These are phyloP conservation scores for Pichia sp. DNA, from an alignment of 1,139 yeast genomes.

Conservation along the genomic window DNA sequence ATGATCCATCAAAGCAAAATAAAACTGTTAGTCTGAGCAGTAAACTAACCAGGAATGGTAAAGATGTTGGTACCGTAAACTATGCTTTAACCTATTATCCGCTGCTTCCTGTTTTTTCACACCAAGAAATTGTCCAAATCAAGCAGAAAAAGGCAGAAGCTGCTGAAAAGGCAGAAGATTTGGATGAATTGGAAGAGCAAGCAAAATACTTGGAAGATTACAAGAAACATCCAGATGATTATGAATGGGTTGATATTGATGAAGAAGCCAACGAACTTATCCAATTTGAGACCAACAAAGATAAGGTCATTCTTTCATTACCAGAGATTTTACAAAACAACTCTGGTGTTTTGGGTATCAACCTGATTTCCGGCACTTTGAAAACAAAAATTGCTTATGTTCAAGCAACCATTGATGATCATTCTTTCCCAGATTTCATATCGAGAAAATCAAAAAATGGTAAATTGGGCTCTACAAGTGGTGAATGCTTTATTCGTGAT, in stretches of 20 bases:
- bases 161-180: slow-evolving; percentile 28
- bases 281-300: slow-evolving; percentile 31
- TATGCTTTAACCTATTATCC: slow-evolving; percentile 40
- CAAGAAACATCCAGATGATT: slow-evolving; percentile 55
- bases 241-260: slow-evolving; percentile 55
- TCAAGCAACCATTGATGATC: slow-evolving; percentile 63
- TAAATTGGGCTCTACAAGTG: slow-evolving; percentile 41
- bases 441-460: slow-evolving; percentile 44
- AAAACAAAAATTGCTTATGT: slow-evolving; percentile 45
- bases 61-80: slow-evolving; percentile 44
- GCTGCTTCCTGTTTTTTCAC: slow-evolving; percentile 55
- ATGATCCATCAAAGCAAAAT: slow-evolving; percentile 13
- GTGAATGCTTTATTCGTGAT: slow-evolving; percentile 64
- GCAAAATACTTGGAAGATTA: slow-evolving; percentile 43
- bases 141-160: slow-evolving; percentile 28
- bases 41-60: slow-evolving; percentile 14
- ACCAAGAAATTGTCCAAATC: slow-evolving; percentile 48
- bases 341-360: slow-evolving; percentile 59
- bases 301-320: slow-evolving; percentile 45
- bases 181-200: slow-evolving; percentile 36
- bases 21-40: slow-evolving; percentile 13
- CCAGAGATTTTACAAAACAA: slow-evolving; percentile 51
- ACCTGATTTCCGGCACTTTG: slow-evolving; percentile 47
- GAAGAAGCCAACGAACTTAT: slow-evolving; percentile 37
- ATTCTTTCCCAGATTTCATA: slow-evolving; percentile 53